Evolutionary conservation across 2,329 filamentous ascomycete species (phyloP), one percentile per base, ranked within the genome.

Genomic region (Rutstroemia sp.): DNA sequence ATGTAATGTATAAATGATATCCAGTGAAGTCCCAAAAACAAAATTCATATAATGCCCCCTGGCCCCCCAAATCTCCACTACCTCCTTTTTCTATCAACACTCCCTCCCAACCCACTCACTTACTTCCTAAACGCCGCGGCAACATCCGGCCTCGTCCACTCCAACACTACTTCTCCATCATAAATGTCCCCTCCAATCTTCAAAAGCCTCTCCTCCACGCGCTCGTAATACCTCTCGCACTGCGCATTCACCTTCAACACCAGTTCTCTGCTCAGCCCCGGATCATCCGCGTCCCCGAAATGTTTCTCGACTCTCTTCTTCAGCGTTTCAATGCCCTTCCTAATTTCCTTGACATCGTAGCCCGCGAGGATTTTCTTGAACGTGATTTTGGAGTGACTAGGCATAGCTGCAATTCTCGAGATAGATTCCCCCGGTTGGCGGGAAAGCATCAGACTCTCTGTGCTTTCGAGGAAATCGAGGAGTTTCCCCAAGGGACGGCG

Each of bases 281-380:
- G 82, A 61, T 92, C 88, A 64, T 95, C 90, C 5, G 86, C 88
- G 63, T 95, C 90, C 45, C 90, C 90, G 77, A 97, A 97, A 72
- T 97, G 92, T 75, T 97, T 99, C 73, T 97, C 92, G 1, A 97
- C 89, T 50, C 92, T 82, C 75, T 95, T 96, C 67, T 87, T 87
- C 63, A 97, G 77, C 54, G 89, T 82, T 66, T 96, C 90, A 63
- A 96, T 87, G n/a, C 92, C 92, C 69, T 92, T 91, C 62, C 88
- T 82, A 45, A 96, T 81, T 72, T 96, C 91, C 69, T 89, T 92
- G 19, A 78, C 78, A 71, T 97, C 92, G 71, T 94, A 88, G 46
- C 81, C 79, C 56, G 86, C 80, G 37, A 96, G 77, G 4, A 96
- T 75, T 74, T 96, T 96, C 77, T 92, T 92, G 70, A 94, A 95